phyloP scores from a whole-genome alignment of 2,329 filamentous ascomycete genomes.

The Blastomyces gilchristii region DNA sequence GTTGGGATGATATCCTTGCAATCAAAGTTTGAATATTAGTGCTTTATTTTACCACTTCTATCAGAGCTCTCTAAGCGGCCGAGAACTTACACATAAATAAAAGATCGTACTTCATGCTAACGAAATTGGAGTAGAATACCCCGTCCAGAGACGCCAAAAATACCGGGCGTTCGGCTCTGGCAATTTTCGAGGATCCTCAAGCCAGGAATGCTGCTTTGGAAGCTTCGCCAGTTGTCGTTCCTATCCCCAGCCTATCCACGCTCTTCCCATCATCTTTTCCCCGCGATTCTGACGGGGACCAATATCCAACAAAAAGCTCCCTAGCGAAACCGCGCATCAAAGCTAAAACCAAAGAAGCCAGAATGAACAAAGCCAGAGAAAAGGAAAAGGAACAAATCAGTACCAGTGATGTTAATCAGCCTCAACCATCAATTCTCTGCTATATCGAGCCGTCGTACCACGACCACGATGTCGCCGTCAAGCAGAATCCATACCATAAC shows the following conservation, averaged over 20 bases:
- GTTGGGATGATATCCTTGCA: background rate
- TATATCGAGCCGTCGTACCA: constrained; percentile 21
- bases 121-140: background rate
- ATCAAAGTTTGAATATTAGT: background rate
- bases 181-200: constrained; percentile 24
- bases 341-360: constrained; percentile 5
- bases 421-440: constrained; percentile 15
- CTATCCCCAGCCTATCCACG: constrained; percentile 10
- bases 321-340: background rate
- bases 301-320: background rate
- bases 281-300: too few relatives aligned
- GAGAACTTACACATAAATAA: background rate
- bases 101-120: background rate
- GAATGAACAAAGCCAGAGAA: background rate
- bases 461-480: constrained; percentile 22
- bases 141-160: background rate
- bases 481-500: constrained; percentile 26
- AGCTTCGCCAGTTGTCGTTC: constrained; percentile 10
- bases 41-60: background rate
- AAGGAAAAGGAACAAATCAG: background rate
- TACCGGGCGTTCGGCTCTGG: constrained; percentile 20
- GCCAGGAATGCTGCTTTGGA: constrained; percentile 2
- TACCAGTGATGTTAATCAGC: background rate
- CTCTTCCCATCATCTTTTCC: background rate
- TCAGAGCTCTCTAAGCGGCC: background rate